Conservation (phyloP, 148 eudicot species). For the Amaranthus cruentus region DNA sequence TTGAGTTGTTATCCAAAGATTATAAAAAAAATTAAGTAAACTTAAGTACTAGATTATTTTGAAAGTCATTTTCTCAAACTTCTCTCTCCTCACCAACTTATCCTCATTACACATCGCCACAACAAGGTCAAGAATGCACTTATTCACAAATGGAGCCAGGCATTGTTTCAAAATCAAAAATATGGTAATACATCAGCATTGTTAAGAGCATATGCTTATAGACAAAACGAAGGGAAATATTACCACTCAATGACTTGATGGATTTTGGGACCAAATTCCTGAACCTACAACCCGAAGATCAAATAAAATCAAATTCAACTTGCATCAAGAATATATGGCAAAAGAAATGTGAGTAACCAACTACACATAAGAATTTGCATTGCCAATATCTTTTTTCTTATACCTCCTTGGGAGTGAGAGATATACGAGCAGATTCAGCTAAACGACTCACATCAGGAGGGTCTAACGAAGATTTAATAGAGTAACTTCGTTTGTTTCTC, state of each 20-base stretch:
- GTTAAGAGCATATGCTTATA: background rate
- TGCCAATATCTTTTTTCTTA: background rate
- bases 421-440: constrained; percentile 80
- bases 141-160: background rate
- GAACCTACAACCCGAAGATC: constrained; percentile 24
- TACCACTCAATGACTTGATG: constrained; percentile 87
- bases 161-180: background rate
- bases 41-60: too few relatives aligned
- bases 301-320: constrained; percentile 6
- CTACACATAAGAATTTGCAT: background rate
- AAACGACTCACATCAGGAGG: constrained; percentile 70
- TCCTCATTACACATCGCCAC: too few relatives aligned
- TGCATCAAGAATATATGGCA: background rate
- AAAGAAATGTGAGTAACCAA: constrained; percentile 8
- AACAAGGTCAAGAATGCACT: background rate
- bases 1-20: background rate
- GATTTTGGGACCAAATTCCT: constrained; percentile 84
- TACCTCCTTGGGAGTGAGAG: constrained; percentile 76
- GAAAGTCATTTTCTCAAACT: too few relatives aligned
- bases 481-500: constrained; percentile 9
- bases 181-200: background rate
- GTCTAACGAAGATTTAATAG: constrained; percentile 37
- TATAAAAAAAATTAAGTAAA: background rate
- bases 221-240: background rate
- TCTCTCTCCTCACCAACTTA: too few relatives aligned